A percentile compares a stretch with the other conserved stretches of the same genome.
These are phyloP conservation scores for Cutaneotrichosporon dermatis DNA, from an alignment of 1,284 basidiomycete genomes.

Conservation along the genomic window DNA sequence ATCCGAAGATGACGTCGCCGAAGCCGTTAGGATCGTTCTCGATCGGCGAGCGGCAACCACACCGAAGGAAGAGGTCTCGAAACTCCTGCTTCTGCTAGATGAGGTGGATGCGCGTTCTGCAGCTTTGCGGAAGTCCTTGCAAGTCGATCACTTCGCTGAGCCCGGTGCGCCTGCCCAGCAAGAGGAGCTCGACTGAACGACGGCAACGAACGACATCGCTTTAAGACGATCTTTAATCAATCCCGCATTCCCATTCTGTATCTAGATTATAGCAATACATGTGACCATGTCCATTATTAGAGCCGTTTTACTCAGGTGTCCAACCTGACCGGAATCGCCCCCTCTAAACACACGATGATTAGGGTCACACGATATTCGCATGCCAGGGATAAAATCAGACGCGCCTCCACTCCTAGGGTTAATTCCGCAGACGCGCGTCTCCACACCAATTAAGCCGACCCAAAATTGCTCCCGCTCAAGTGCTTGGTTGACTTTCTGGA, in stretches of 20 bases:
- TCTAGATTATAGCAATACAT: no score
- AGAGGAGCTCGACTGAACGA: neutral
- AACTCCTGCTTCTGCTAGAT: constrained; percentile 33
- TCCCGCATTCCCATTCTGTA: no score
- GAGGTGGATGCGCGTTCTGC: constrained; percentile 28
- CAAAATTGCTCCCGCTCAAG: no score
- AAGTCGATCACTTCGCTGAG: neutral
- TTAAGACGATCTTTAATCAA: no score
- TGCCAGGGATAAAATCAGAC: neutral
- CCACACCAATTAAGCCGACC: no score
- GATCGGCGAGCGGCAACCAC: constrained; percentile 11
- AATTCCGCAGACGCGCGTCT: neutral
- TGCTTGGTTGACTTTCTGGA: neutral
- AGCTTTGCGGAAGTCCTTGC: constrained; percentile 6
- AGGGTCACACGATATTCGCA: no score
- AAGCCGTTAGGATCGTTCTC: constrained; percentile 31
- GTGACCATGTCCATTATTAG: no score
- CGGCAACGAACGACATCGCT: no score
- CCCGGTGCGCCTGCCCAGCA: neutral
- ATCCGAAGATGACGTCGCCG: constrained; percentile 27
- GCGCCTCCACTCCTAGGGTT: neutral
- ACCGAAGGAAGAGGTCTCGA: constrained; percentile 26
- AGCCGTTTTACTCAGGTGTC: no score
- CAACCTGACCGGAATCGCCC: no score
- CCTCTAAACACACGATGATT: no score